Base-by-base conservation (phyloP, 2,329 filamentous ascomycete genomes). In the Beauveria sp. region DNA sequence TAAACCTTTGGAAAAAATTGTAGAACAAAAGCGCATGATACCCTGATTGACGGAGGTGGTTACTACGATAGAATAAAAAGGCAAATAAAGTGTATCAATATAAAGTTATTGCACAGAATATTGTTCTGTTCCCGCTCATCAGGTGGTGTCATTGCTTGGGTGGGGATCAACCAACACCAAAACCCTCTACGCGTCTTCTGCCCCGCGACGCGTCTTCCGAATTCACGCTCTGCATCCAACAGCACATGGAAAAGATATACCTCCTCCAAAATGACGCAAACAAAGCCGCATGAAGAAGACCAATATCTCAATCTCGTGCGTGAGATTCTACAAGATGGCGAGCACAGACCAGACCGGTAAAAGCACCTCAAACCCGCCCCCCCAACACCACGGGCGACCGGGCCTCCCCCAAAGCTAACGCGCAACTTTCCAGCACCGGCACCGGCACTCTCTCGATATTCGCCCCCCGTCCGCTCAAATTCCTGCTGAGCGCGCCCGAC, bases 401-500 rank as follows among this genome's bases (percentile, higher is more conserved):
- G 5, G 34, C 49, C 34, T 9, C 12, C n/a, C 24, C 46, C 9
- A 3, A 48, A 20, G 6, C 51, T 65, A 58, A 67, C 48, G 22
- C 3, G 3, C 22, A 24, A 22, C 34, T 14, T 64, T 87, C 12
- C 66, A 91, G 91, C 67, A 99, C 95, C 4, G 95, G 95, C 59
- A 99, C 95, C 4, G 95, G 95, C 61, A 99, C 95, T 12, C 85
- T 87, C 70, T 92, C 92, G 10, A 82, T 98, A 66, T 97, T 96
- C 69, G 93, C 91, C 2, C 93, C 95, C 1, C 82, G 84, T 0
- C 91, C 92, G 40, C 83, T 98, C 54, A 93, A 91, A 71, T 99
- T 98, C 81, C 81, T 83, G 50, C 89, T 99, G 65, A 89, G 88
- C 65, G 34, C 34, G 34, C 81, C 84, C 61, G 70, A 78, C 63